Conservation (phyloP, 192 early-diverging fungal genomes). For the Thamnidium elegans region DNA sequence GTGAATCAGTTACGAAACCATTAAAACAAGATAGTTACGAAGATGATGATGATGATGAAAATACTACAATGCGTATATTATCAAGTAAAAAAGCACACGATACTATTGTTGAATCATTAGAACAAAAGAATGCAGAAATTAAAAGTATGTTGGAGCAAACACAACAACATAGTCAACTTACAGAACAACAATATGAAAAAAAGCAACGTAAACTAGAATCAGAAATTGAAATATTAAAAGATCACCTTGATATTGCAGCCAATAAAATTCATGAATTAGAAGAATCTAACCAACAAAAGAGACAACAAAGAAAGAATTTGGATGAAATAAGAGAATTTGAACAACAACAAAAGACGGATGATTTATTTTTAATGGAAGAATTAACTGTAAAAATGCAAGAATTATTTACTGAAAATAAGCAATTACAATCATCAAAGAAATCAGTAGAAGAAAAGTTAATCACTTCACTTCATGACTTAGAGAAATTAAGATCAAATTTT, state of each 20-base stretch:
- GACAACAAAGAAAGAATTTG: not conserved
- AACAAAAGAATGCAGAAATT: constrained; percentile 33
- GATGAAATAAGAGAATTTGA: constrained; percentile 16
- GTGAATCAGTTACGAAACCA: not conserved
- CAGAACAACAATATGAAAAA: constrained; percentile 20
- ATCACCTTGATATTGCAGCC: constrained; percentile 22
- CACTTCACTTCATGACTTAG: constrained; percentile 4
- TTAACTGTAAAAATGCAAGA: not conserved
- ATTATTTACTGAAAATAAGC: constrained; percentile 14
- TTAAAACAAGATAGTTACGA: not conserved
- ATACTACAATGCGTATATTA: constrained; percentile 15
- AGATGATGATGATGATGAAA: not conserved
- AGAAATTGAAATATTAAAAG: constrained; percentile 24
- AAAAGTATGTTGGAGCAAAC: constrained; percentile 22
- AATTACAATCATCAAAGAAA: constrained; percentile 11
- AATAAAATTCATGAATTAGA: constrained; percentile 34
- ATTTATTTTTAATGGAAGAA: constrained; percentile 13
- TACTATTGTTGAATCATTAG: constrained; percentile 25
- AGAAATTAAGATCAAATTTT: constrained; percentile 9
- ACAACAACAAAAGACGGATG: constrained; percentile 7
- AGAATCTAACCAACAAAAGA: constrained; percentile 14
- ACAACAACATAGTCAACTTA: constrained; percentile 7
- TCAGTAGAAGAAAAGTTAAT: constrained; percentile 9
- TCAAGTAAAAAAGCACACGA: constrained; percentile 12
- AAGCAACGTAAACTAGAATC: constrained; percentile 20